Base-by-base conservation (phyloP, 768 basidiomycete species). In the Boletus tomentosulus region DNA sequence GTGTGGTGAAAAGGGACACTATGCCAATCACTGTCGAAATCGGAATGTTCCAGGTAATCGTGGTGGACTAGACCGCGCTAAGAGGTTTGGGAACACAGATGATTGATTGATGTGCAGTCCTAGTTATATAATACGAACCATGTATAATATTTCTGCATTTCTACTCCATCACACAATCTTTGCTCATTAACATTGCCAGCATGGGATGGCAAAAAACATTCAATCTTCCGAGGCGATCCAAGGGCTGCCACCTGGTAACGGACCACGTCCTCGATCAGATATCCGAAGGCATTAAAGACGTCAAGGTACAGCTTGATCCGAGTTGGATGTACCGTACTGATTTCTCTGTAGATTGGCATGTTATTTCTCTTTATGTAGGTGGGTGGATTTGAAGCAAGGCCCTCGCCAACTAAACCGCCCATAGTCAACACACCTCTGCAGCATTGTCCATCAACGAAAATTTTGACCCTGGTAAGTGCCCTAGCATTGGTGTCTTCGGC, bases 151-250 rank as follows among this genome's bases (percentile, higher is more conserved):
- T 13, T 41, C 28, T 41, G 15, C 46, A n/a, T 25, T 28, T 31
- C 22, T 9, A 41, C 28, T 16, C 46, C n/a, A 45, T 31, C 31
- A n/a, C 30, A 19, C 24, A 4, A 48, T 48, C 43, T 30, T 27
- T 39, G 12, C 13, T 30, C 42, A 11, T n/a, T n/a, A n/a, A n/a
- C n/a, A n/a, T 1, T 43, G 46, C 15, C 42, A 48, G 16, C 33
- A 96, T 96, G 93, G 89, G 84, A 52, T 95, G 92, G 92, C 93
- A 95, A 68, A 90, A 84, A 68, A 85, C 85, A 6, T 94, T 96
- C 61, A 80, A 79, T 1, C 75, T 92, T 31, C 66, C 75, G 3
- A 79, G 63, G 54, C 72, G 70, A 31, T 62, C 68, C 45, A 81
- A 81, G 67, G 89, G 89, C 5, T 93, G 90, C 62, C 85, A 97